phyloP scores from a whole-genome alignment of 2,329 filamentous ascomycete genomes.

The Aspergillus cejpii region DNA sequence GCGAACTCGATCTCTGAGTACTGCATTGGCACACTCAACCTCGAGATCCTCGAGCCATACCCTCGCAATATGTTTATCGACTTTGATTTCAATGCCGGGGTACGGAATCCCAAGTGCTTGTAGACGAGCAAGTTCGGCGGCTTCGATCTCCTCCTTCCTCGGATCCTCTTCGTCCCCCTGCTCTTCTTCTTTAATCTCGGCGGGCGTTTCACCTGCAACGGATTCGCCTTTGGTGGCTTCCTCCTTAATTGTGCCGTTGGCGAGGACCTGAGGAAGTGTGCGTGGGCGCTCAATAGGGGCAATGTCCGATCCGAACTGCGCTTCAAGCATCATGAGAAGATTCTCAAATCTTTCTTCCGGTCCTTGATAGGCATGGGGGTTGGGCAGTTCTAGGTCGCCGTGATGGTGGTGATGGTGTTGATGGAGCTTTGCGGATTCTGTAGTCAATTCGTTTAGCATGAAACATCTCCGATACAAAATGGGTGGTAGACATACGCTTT shows the following conservation, averaged over 20 bases:
- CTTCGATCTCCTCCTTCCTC: slow-evolving; percentile 50
- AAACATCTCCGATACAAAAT: slow-evolving; percentile 1
- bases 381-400: slow-evolving; percentile 46
- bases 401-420: slow-evolving; percentile 48
- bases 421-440: slow-evolving; percentile 57
- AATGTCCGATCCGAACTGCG: slow-evolving; percentile 87
- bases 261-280: slow-evolving; percentile 24
- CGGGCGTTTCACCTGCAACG: slow-evolving; percentile 11
- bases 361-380: slow-evolving; percentile 66
- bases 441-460: slow-evolving; percentile 8
- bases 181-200: slow-evolving; percentile 15
- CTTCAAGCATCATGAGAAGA: slow-evolving; percentile 92
- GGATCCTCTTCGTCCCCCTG: slow-evolving; percentile 39
- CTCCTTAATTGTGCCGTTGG: slow-evolving; percentile 10
- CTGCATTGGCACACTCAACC: slow-evolving; percentile 74
- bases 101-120: slow-evolving; percentile 83
- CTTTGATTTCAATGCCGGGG: slow-evolving; percentile 76
- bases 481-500: slow-evolving; percentile 56
- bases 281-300: slow-evolving; percentile 64
- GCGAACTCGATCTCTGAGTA: slow-evolving; percentile 74
- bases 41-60: slow-evolving; percentile 91
- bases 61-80: slow-evolving; percentile 79
- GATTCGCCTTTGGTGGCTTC: slow-evolving; percentile 13
- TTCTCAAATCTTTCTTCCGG: slow-evolving; percentile 73
- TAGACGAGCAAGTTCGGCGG: slow-evolving; percentile 66